Evolutionary conservation across 371 early-diverging fungal species (phyloP).

Genomic region (Mortierella sp.): DNA sequence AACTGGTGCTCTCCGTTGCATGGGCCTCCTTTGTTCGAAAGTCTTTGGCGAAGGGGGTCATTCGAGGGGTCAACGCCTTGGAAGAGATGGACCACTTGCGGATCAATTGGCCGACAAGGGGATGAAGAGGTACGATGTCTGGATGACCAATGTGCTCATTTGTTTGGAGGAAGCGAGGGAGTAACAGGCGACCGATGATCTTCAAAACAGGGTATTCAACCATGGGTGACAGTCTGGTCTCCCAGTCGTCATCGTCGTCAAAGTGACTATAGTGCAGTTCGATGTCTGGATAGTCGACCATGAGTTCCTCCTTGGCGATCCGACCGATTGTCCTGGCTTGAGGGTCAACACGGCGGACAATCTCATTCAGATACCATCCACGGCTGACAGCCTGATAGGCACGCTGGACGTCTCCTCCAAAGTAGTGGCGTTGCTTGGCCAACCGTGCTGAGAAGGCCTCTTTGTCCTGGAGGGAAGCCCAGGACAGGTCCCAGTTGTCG

Average conservation of each 20-base stretch:
- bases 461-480: conserved; percentile 56
- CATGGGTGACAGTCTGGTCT: conserved; percentile 61
- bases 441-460: conserved; percentile 58
- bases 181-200: conserved; percentile 59
- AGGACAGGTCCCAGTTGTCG: conserved; percentile 48
- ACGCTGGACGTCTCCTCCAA: conserved; percentile 54
- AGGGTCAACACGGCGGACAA: conserved; percentile 74
- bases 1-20: conserved; percentile 54
- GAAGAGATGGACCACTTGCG: conserved; percentile 31
- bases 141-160: conserved; percentile 33
- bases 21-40: conserved; percentile 49
- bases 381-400: conserved; percentile 78
- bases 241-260: conserved; percentile 47
- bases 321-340: conserved; percentile 69
- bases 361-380: conserved; percentile 82
- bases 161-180: conserved; percentile 59
- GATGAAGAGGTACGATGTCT: conserved; percentile 30
- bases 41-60: conserved; percentile 37
- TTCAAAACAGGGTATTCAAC: conserved; percentile 60
- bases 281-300: conserved; percentile 60
- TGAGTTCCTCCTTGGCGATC: conserved; percentile 65
- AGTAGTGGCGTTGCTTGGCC: conserved; percentile 75
- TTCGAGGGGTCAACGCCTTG: conserved; percentile 42
- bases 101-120: conserved; percentile 30
- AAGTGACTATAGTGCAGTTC: conserved; percentile 71